Evolutionary conservation across 768 basidiomycete genomes (phyloP).

Genomic region (Daedalea quercina): DNA sequence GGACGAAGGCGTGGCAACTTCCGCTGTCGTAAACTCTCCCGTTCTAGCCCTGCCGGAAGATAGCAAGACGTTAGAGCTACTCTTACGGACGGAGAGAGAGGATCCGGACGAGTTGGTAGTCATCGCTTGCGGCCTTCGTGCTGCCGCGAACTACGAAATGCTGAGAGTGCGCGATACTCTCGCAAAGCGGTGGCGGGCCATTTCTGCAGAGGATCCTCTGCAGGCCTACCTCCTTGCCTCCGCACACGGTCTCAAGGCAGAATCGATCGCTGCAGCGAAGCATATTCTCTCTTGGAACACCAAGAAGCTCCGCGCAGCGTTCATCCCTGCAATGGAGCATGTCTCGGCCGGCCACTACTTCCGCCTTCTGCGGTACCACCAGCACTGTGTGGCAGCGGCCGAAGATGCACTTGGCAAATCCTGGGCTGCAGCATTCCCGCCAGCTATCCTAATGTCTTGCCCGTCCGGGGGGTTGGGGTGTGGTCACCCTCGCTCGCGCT

Average conservation of each 20-base stretch:
- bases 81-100: not conserved
- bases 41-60: not conserved
- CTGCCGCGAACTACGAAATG: slow-evolving; percentile 4
- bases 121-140: not conserved
- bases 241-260: not conserved
- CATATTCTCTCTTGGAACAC: not conserved
- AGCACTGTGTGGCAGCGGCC: not conserved
- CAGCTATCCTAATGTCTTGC: not conserved
- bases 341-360: slow-evolving; percentile 1
- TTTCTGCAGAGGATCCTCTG: not conserved
- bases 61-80: not conserved
- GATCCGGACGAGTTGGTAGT: not conserved
- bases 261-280: not conserved
- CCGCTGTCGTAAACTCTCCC: no score
- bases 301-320: not conserved
- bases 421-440: not conserved
- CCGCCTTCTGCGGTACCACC: slow-evolving; percentile 5
- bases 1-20: no score
- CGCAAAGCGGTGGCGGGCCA: not conserved
- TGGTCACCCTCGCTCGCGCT: no score
- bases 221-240: not conserved
- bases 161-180: not conserved
- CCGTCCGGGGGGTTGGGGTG: no score
- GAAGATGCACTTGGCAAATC: not conserved
- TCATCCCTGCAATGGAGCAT: slow-evolving; percentile 4